Evolutionary conservation across 495 filamentous ascomycete genomes (phyloP).

Genomic region (Penicillium alfredii): DNA sequence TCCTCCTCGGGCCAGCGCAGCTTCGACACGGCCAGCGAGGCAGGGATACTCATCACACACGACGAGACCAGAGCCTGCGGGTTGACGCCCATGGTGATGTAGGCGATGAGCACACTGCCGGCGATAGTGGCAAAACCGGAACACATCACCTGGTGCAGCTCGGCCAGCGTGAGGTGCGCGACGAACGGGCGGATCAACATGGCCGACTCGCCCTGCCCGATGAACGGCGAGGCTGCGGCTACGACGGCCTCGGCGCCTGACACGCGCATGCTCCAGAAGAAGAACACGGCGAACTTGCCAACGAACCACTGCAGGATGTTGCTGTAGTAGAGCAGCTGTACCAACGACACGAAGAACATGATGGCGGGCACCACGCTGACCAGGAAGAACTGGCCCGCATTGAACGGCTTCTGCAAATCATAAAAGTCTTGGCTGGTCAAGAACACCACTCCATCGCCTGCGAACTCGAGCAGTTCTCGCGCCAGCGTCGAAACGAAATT

Average conservation of each 20-base stretch:
- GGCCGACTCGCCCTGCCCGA: constrained; percentile 88
- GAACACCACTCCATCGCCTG: constrained; percentile 62
- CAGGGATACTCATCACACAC: constrained; percentile 85
- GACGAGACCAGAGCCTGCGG: constrained; percentile 84
- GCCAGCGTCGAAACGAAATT: constrained; percentile 72
- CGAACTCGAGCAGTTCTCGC: constrained; percentile 63
- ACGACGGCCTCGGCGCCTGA: constrained; percentile 92
- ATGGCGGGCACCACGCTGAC: constrained; percentile 70
- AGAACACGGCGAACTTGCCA: constrained; percentile 76
- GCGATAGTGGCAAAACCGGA: constrained; percentile 65
- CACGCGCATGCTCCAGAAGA: constrained; percentile 85
- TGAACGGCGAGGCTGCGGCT: constrained; percentile 89
- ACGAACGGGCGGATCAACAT: constrained; percentile 89
- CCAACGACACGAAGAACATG: constrained; percentile 86
- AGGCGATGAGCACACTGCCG: constrained; percentile 73
- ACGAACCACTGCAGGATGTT: constrained; percentile 83
- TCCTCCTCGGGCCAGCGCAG: constrained; percentile 84
- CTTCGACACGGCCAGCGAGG: constrained; percentile 79
- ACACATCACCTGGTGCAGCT: constrained; percentile 87
- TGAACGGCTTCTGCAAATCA: constrained; percentile 6
- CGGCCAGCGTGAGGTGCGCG: constrained; percentile 71
- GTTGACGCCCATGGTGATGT: constrained; percentile 73
- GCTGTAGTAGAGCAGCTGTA: constrained; percentile 74
- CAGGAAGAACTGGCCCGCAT: constrained; percentile 56
- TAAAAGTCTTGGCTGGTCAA: constrained; percentile 50